Evolutionary conservation across 768 basidiomycete species (phyloP).

Genomic region (Strobilomyces echinocephalus): DNA sequence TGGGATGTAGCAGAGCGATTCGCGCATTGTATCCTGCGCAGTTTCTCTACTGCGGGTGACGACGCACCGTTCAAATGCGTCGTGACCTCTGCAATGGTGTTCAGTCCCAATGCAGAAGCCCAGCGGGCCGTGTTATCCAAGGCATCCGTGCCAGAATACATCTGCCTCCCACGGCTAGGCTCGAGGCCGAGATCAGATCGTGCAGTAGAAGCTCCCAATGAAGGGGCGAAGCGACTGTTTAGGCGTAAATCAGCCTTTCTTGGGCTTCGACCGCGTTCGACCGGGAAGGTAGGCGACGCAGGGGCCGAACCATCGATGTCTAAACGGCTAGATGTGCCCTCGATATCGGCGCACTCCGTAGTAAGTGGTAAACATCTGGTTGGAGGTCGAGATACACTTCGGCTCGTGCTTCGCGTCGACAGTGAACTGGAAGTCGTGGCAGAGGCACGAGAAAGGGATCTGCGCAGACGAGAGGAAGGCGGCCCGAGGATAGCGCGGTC

Average conservation of each 20-base stretch:
- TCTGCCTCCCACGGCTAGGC: constrained; percentile 16
- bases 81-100: constrained; percentile 21
- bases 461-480: constrained; percentile 31
- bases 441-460: constrained; percentile 51
- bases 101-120: constrained; percentile 22
- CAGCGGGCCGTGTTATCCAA: constrained; percentile 27
- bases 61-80: constrained; percentile 11
- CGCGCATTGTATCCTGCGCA: constrained; percentile 19
- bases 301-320: constrained; percentile 26
- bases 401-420: constrained; percentile 36
- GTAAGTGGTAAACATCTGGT: constrained; percentile 23
- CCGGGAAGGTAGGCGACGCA: constrained; percentile 17
- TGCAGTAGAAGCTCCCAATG: constrained; percentile 21
- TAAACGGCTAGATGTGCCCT: constrained; percentile 19
- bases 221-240: constrained; percentile 18
- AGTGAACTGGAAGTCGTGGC: constrained; percentile 36
- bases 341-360: constrained; percentile 24
- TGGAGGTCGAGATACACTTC: constrained; percentile 39
- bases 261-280: constrained; percentile 28
- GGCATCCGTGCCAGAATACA: constrained; percentile 18
- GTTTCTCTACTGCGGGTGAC: constrained; percentile 16
- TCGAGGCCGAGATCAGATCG: constrained; percentile 24
- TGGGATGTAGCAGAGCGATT: background rate
- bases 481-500: constrained; percentile 8
- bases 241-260: constrained; percentile 15